Base-by-base conservation (phyloP, 2,329 filamentous ascomycete species). In the Xylaria polymorpha region DNA sequence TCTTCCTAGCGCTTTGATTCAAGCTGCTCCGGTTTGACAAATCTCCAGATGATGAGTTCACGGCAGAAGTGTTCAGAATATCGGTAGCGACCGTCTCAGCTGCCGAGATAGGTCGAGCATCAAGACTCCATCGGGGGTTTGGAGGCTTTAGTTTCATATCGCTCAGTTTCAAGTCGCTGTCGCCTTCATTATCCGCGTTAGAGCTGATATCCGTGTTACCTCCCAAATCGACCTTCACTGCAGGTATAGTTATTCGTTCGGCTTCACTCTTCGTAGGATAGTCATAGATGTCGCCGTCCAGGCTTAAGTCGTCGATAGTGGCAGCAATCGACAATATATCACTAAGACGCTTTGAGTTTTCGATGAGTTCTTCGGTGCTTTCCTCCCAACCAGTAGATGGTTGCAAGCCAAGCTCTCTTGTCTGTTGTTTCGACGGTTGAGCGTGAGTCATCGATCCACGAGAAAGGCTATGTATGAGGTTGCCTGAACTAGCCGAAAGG, bases 291-390 rank as follows among this genome's bases (percentile, higher is more conserved):
- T 81, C 81, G 2, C 78, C 84, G 41, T 81, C 80, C 8, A 80
- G 73, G 72, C 85, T 87, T 70, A 86, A 80, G 8, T 83, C 82
- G 68, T 90, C 89, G 66, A 90, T 74, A 0, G 87, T 90, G 7
- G 87, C 89, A 35, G 84, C 85, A 37, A 91, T 74, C 0, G 89
- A 91, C 46, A 83, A 84, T 50, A 78, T 78, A 57, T 86, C 68
- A 56, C 65, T 84, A 37, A 83, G 80, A 57, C 77, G 74, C 43
- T 71, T 77, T 50, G 72, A 67, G 18, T 74, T 73, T 57, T 80
- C 76, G 25, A 87, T 78, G 35, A 87, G 74, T 32, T 84, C 83
- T 62, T 90, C 87, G 0, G 77, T 78, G 73, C 84, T 86, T 55
- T 80, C 79, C 20, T 74, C 71, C 9, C 72, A 77, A 32, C 68